Evolutionary conservation across 768 basidiomycete genomes (phyloP), one percentile per base, ranked within the genome.

Genomic region (Hericium alpestre): DNA sequence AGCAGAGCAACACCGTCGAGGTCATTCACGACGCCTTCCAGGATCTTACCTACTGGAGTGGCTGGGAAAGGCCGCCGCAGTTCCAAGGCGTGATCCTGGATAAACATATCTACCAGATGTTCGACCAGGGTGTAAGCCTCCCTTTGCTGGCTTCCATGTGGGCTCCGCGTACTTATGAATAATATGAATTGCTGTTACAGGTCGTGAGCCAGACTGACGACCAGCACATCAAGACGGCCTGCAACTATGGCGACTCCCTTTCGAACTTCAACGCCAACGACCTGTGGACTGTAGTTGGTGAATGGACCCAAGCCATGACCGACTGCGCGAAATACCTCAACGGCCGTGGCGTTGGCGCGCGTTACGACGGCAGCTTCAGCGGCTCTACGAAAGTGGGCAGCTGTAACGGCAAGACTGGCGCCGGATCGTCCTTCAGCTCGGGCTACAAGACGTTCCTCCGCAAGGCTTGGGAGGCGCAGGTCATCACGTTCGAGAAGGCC

Each of bases 281-380:
- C 40, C 77, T 93, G 25, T 92, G 90, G 92, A 76, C 81, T 15
- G 75, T 93, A 47, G 90, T 93, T 23, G 92, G 93, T 43, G 93
- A 96, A 72, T 96, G 89, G 84, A 83, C 87, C 1, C 79, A 88
- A 2, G 87, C 86, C 2, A 71, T 77, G 53, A 91, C 80, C 7
- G 90, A 90, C 64, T 90, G 89, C 61, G 84, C 85, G 13, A 84
- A 79, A 64, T 89, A 87, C 68, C 74, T 96, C 50, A 94, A 94
- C 62, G 93, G 93, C 3, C 82, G 90, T 47, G 90, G 88, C 2
- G 61, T 74, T 41, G 85, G 87, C 73, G 72, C 78, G 2, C 67
- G 79, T 27, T 84, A 79, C 61, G 83, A 79, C 57, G 88, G 88
- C 27, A 51, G 54, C 22, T 81, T 70, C 60, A 68, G 78, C 4